Evolutionary conservation across 2,329 filamentous ascomycete genomes (phyloP).

Genomic region (Trichoderma guizhouense): DNA sequence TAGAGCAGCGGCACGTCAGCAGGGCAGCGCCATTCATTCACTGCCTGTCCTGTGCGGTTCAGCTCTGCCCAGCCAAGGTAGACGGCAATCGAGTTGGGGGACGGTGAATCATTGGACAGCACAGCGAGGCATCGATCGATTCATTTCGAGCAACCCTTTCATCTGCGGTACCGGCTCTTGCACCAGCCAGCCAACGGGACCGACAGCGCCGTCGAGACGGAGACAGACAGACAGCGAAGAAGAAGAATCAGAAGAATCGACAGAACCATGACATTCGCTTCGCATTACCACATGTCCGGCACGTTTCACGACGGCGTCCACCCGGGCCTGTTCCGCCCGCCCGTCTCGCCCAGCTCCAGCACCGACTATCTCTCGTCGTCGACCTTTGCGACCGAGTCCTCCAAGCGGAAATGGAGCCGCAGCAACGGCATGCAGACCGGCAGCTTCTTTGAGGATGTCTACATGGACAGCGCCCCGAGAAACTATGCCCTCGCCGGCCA

Average conservation of each 20-base stretch:
- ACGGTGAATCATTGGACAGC: background rate
- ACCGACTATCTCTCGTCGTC: slow-evolving; percentile 38
- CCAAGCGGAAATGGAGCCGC: slow-evolving; percentile 47
- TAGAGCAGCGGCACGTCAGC: slow-evolving; percentile 7
- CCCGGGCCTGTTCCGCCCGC: slow-evolving; percentile 47
- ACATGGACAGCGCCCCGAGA: slow-evolving; percentile 24
- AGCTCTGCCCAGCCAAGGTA: background rate
- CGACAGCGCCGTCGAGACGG: background rate
- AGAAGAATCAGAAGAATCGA: background rate
- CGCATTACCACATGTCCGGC: slow-evolving; percentile 37
- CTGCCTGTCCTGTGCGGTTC: background rate
- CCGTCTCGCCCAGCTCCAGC: slow-evolving; percentile 40
- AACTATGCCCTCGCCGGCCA: slow-evolving; percentile 52
- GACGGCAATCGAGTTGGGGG: background rate
- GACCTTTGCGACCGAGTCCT: slow-evolving; percentile 24
- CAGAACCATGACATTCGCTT: slow-evolving; percentile 28
- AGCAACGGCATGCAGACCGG: slow-evolving; percentile 22
- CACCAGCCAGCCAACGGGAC: background rate
- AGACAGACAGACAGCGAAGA: background rate
- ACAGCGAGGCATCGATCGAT: background rate
- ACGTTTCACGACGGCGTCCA: slow-evolving; percentile 39
- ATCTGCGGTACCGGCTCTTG: background rate
- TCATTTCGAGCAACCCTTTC: background rate
- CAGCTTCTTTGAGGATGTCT: slow-evolving; percentile 17
- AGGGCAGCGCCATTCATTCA: slow-evolving; percentile 5